Conservation (phyloP, 2,329 filamentous ascomycete genomes). For the Coniochaeta pulveracea region DNA sequence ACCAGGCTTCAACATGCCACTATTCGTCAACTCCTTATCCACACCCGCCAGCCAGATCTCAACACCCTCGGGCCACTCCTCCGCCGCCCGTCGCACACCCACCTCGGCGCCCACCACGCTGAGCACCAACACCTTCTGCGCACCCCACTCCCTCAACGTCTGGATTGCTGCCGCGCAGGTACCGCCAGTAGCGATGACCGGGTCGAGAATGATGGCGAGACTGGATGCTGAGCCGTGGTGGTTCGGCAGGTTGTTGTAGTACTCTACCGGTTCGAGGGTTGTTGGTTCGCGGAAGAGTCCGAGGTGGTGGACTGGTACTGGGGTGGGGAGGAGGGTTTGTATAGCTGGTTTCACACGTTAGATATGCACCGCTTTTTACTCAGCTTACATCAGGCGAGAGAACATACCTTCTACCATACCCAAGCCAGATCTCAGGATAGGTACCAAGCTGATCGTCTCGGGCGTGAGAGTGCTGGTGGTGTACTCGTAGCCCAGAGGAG, state of each 20-base stretch:
- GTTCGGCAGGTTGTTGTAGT: slow-evolving; percentile 94
- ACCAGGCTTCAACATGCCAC: slow-evolving; percentile 84
- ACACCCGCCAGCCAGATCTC: slow-evolving; percentile 77
- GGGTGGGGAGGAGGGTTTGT: slow-evolving; percentile 67
- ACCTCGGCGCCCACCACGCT: slow-evolving; percentile 60
- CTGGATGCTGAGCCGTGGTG: slow-evolving; percentile 36
- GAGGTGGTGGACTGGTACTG: slow-evolving; percentile 82
- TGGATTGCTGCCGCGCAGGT: slow-evolving; percentile 86
- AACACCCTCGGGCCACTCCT: slow-evolving; percentile 66
- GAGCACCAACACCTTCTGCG: slow-evolving; percentile 67
- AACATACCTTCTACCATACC: slow-evolving; percentile 73
- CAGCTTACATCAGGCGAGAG: too few relatives aligned
- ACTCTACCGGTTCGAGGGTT: slow-evolving; percentile 83
- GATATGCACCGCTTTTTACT: too few relatives aligned
- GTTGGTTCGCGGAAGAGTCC: slow-evolving; percentile 87
- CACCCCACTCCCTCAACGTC: slow-evolving; percentile 82
- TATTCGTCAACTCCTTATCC: slow-evolving; percentile 61
- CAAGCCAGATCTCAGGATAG: slow-evolving; percentile 84
- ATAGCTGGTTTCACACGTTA: slow-evolving; percentile 55
- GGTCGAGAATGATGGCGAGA: slow-evolving; percentile 79
- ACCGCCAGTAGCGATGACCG: slow-evolving; percentile 86
- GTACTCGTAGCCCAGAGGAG: slow-evolving; percentile 70
- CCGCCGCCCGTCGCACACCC: slow-evolving; percentile 62
- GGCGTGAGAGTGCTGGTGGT: slow-evolving; percentile 52
- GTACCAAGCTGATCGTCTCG: slow-evolving; percentile 65